phyloP scores from a whole-genome alignment of 176 grass and related monocot species.

The Cocos nucifera region DNA sequence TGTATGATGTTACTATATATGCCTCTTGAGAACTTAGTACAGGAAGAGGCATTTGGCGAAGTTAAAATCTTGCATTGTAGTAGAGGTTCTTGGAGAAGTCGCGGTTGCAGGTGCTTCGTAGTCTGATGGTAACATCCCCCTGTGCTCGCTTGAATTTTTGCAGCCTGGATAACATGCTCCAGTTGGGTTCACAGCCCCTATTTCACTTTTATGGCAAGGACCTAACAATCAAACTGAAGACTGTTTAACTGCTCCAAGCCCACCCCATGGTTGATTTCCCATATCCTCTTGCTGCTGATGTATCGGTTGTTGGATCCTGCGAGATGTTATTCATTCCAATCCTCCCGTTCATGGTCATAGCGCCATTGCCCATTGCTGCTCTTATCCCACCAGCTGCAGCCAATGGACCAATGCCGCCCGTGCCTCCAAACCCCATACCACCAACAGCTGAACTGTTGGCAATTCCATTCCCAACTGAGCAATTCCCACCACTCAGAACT shows the following conservation, averaged over 20 bases:
- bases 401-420: conserved; percentile 33
- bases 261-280: conserved; percentile 54
- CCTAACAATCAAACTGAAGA: conserved; percentile 75
- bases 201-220: conserved; percentile 50
- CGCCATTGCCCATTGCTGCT: conserved; percentile 32
- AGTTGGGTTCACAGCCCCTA: neutral
- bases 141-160: no score
- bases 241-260: conserved; percentile 76
- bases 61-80: no score
- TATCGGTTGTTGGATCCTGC: conserved; percentile 53
- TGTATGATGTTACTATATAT: no score
- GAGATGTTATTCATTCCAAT: conserved; percentile 55
- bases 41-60: no score
- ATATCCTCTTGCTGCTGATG: conserved; percentile 72
- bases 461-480: conserved; percentile 43
- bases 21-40: no score
- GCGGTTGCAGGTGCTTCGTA: no score
- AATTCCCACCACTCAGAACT: conserved; percentile 45
- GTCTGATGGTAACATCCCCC: no score
- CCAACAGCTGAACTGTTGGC: conserved; percentile 41
- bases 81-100: no score
- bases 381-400: conserved; percentile 22
- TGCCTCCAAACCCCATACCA: conserved; percentile 43
- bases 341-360: conserved; percentile 56
- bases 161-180: no score